Conservation (phyloP, 2,329 filamentous ascomycete genomes). For the Bipolaris cookei region DNA sequence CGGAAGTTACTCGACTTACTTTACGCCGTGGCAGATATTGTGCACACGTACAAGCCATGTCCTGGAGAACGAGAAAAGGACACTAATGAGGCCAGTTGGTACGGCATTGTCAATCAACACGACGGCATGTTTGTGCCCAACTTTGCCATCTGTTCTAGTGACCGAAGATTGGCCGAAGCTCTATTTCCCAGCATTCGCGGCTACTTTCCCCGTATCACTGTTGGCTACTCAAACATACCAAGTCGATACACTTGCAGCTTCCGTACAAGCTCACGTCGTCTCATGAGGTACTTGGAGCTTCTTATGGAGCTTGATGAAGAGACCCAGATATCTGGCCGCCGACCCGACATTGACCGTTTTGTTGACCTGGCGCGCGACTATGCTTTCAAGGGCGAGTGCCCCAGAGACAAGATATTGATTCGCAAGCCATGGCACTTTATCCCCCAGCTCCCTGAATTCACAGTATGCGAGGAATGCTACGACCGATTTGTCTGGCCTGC, state of each 20-base stretch:
- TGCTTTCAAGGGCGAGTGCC: constrained; percentile 62
- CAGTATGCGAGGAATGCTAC: constrained; percentile 87
- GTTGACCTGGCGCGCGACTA: constrained; percentile 65
- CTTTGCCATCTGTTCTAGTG: constrained; percentile 78
- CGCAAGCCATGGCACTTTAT: constrained; percentile 78
- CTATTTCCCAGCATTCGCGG: constrained; percentile 75
- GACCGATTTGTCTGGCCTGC: constrained; percentile 77
- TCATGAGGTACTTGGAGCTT: constrained; percentile 62
- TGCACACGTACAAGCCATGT: constrained; percentile 62
- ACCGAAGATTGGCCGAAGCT: constrained; percentile 72
- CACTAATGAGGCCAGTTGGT: constrained; percentile 68
- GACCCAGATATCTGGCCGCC: constrained; percentile 41
- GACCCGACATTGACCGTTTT: constrained; percentile 65
- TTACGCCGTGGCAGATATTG: constrained; percentile 69
- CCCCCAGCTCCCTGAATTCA: constrained; percentile 75
- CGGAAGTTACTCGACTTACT: constrained; percentile 71
- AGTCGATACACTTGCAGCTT: constrained; percentile 69
- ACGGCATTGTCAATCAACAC: constrained; percentile 73
- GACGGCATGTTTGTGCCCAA: constrained; percentile 68
- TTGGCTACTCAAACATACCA: constrained; percentile 48
- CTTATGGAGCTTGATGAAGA: constrained; percentile 61
- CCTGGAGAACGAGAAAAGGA: constrained; percentile 61
- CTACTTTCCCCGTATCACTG: constrained; percentile 61
- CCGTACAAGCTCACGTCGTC: constrained; percentile 65
- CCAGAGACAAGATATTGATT: constrained; percentile 66